phyloP scores from a whole-genome alignment of 1,139 yeast species.

The Protomyces gravidus region DNA sequence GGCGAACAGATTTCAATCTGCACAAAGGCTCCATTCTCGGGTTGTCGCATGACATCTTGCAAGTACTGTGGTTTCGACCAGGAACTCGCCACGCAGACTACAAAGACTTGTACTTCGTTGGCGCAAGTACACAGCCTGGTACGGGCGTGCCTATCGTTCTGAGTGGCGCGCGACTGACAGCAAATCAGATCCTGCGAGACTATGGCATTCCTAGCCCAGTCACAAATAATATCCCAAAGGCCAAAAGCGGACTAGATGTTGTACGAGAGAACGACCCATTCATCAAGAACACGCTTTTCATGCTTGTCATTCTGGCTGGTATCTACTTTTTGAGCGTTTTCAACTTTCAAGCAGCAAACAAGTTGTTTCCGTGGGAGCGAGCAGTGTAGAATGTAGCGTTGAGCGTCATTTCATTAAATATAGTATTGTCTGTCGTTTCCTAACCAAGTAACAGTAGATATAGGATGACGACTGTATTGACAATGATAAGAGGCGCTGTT shows the following conservation, averaged over 20 bases:
- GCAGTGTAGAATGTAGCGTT: not conserved
- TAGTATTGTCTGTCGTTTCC: not conserved
- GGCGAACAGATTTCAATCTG: slow-evolving; percentile 26
- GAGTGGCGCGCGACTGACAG: slow-evolving; percentile 26
- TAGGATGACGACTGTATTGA: slow-evolving; percentile 61
- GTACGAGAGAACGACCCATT: slow-evolving; percentile 12
- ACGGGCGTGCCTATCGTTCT: slow-evolving; percentile 29
- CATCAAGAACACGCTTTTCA: slow-evolving; percentile 9
- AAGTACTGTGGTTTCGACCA: slow-evolving; percentile 27
- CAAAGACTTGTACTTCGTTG: slow-evolving; percentile 26
- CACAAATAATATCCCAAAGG: slow-evolving; percentile 3
- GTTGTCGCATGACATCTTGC: slow-evolving; percentile 28
- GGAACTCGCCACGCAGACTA: slow-evolving; percentile 18
- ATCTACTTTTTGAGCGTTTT: not conserved
- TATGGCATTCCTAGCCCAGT: slow-evolving; percentile 6
- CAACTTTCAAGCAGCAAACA: not conserved
- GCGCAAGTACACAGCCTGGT: slow-evolving; percentile 29
- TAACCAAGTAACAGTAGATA: slow-evolving; percentile 70
- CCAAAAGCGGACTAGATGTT: slow-evolving; percentile 20
- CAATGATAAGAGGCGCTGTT: slow-evolving; percentile 61
- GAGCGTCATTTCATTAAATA: not conserved
- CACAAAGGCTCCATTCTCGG: slow-evolving; percentile 27
- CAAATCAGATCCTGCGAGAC: slow-evolving; percentile 20
- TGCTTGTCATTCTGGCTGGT: not conserved
- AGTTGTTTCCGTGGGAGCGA: not conserved